Base-by-base conservation (phyloP, 768 basidiomycete genomes). In the Suillus variegatus region DNA sequence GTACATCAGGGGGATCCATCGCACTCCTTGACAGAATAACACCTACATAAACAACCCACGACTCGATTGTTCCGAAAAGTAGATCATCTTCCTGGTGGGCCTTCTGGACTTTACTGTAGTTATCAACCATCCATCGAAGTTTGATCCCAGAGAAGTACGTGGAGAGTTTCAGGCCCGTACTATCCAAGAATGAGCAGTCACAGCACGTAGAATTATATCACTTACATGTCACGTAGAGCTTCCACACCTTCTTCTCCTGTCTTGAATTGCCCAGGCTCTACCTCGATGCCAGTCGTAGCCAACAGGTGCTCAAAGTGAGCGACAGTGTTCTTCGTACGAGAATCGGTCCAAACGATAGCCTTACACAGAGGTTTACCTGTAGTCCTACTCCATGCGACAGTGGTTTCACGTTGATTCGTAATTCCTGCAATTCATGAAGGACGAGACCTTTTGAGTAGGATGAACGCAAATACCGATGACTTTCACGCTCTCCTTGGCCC, bases 101-200 rank as follows among this genome's bases (percentile, higher is more conserved):
- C 51, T 85, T 82, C 41, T 82, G 77, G 63, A 99, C 94, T 38
- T 88, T 86, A 4, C 84, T 82, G 72, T 90, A 79, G 74, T 98
- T 88, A 75, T 97, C 92, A 67, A 97, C 87, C 92, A 99, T 94
- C 97, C 97, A 99, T 54, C 92, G 87, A 67, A 97, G 83, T 79
- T 98, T 99, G 76, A 97, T 90, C 20, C 91, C 97, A 28, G 96
- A 97, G 80, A 99, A 99, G 80, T 99, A 99, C 0, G 97, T 99
- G 18, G 96, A 97, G 9, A 98, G 83, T n/a, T 92, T 93, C 46
- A 97, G 86, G 41, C 96, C 96, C 57, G 95, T 96, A 66, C 93
- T 97, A 68, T 61, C 6, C 13, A 41, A 61, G 35, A 4, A 52
- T 60, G 10, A 60, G 25, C 25, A 36, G 56, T 56, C 14, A 66